Base-by-base conservation (phyloP, 1,284 basidiomycete species). In the Pseudozyma sp. region DNA sequence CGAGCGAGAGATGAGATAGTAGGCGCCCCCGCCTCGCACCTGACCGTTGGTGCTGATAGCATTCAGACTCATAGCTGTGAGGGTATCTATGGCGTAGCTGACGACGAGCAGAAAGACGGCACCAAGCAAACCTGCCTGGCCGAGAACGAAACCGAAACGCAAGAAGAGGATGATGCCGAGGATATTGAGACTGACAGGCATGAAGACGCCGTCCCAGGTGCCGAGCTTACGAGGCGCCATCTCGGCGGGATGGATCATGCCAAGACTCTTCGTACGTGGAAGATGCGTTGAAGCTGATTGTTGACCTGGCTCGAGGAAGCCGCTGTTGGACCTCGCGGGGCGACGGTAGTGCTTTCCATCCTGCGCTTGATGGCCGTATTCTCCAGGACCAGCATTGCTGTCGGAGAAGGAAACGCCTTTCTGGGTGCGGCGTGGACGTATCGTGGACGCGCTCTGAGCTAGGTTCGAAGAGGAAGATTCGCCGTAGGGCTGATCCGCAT, bases 11-110 rank as follows among this genome's bases (percentile, higher is more conserved):
- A 83, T 83, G 50, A 84, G 78, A 40, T 84, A 84, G 68, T 83
- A 84, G 33, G 81, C 81, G 31, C 82, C 82, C 10, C 82, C 82
- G 33, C 81, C 82, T 44, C 82, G 67, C 49, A 84, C 82, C 54
- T 83, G 81, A 10, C 82, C 82, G 45, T 84, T 84, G 30, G 82
- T 84, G 52, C 74, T 79, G 58, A 84, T 84, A 19, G 82, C 82
- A 24, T 76, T 81, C 52, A 84, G 71, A 39, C 79, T 81, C 68
- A 84, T 78, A 13, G 81, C 78, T 8, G 82, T 84, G 37, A 84
- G 70, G 13, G 79, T 75, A 39, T 84, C 82, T 54, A 84, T 80
- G 42, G 74, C 70, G 44, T 83, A 84, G 57, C 79, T 82, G 42
- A 79, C 30, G 7, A 78, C 29, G 16, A 84, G 68, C 14, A 84